These are phyloP conservation scores for Forsythia suspensa DNA, from an alignment of 257 asterid genomes.

Conservation along the genomic window DNA sequence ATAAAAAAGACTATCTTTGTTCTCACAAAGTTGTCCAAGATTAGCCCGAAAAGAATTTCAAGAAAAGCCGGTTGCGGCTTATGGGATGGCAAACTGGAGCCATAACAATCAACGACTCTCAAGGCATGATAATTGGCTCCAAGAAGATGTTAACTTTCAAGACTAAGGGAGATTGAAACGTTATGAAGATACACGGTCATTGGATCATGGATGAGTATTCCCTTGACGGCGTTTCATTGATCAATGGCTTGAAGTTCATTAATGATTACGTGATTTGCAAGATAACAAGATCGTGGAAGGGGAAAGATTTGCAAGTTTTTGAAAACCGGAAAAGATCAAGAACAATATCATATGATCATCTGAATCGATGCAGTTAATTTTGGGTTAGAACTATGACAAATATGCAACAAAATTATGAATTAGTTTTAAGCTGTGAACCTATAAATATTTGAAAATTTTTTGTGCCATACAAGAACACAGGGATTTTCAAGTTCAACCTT, in stretches of 20 bases:
- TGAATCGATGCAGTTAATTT: too few relatives aligned
- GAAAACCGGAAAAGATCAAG: not conserved
- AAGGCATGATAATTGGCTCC: not conserved
- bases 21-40: not conserved
- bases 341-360: too few relatives aligned
- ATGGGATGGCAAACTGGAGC: conserved; percentile 6
- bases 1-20: not conserved
- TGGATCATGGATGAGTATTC: conserved; percentile 6
- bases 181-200: not conserved
- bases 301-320: not conserved
- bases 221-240: not conserved
- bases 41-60: not conserved
- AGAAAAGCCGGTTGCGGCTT: conserved; percentile 5
- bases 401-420: too few relatives aligned
- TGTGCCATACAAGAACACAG: too few relatives aligned
- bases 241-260: not conserved
- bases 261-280: not conserved
- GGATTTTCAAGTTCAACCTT: too few relatives aligned
- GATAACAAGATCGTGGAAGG: not conserved
- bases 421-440: too few relatives aligned
- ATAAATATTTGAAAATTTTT: too few relatives aligned
- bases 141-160: not conserved
- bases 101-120: not conserved
- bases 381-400: too few relatives aligned
- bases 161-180: not conserved